Evolutionary conservation across 1,284 basidiomycete genomes (phyloP), one percentile per base, ranked within the genome.

Genomic region (Leccinum griseonigrum): DNA sequence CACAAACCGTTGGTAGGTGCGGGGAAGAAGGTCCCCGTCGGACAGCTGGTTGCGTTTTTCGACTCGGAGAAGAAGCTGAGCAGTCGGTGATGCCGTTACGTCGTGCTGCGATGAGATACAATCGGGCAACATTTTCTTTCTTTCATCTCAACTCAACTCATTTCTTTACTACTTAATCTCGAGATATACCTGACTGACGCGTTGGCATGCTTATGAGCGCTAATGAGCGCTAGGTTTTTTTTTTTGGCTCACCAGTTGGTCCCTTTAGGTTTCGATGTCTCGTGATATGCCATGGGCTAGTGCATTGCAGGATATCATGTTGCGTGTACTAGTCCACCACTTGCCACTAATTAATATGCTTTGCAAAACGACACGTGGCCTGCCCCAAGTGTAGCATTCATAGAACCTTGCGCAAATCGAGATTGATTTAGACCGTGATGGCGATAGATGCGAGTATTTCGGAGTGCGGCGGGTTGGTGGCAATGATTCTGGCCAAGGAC

Each of bases 1-100:
- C 65, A 50, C 9, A 71, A 66, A 52, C 73, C 73, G 14, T 40
- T 74, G 46, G 64, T 73, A 3, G 66, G 70, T 46, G 57, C 67
- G 2, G 71, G 71, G 2, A 86, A 80, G 64, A 91, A 91, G 76
- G 83, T 90, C 13, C 85, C 88, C 3, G 82, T 92, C 54, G 87
- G 85, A 16, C 83, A 91, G 69, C 75, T 93, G 54, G 89, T 92
- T n/a, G 89, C 89, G 22, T 93, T 89, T 75, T 93, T 93, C 66
- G 89, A 92, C 71, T 81, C 83, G 64, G 88, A 88, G 59, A 83
- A 76, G 76, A 71, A 26, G 46, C 18, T 48, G 46, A 26, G 62
- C 69, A 65, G 65, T 43, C 54, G 40, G 58, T 54, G 53, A 66
- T 26, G 16, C 13, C 9, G 10, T 26, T 53, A 32, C 36, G 46